Percentiles rank a stretch among this genome's conserved stretches.
These are phyloP conservation scores for Setaria viridis DNA, from an alignment of 202 grass and related monocot species.

Conservation along the genomic window DNA sequence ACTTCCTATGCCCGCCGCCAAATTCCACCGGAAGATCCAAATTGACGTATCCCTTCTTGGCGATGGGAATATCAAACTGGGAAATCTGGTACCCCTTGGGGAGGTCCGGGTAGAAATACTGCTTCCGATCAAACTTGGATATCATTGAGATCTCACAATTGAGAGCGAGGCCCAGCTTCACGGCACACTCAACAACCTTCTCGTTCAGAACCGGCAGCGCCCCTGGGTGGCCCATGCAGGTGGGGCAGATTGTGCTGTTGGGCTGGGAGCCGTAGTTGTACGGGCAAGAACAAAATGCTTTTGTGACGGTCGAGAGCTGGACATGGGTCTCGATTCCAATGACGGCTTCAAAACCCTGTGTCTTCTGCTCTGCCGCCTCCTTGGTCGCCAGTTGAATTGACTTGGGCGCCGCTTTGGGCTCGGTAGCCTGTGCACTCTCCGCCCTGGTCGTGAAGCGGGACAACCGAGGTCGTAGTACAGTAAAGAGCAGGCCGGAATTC, in stretches of 20 bases:
- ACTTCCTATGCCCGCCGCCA: conserved; percentile 81
- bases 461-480: conserved; percentile 26
- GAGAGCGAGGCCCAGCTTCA: conserved; percentile 85
- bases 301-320: conserved; percentile 75
- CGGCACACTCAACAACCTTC: conserved; percentile 78
- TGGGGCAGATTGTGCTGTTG: conserved; percentile 81
- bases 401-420: conserved; percentile 42
- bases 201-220: conserved; percentile 79
- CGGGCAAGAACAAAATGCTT: conserved; percentile 87
- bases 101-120: conserved; percentile 98
- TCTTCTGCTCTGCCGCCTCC: conserved; percentile 58
- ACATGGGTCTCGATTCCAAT: conserved; percentile 99
- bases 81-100: conserved; percentile 98
- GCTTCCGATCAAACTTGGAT: conserved; percentile 99
- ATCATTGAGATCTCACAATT: conserved; percentile 73
- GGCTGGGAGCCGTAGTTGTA: conserved; percentile 78
- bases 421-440: conserved; percentile 43
- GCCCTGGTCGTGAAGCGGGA: conserved; percentile 43
- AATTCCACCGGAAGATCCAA: conserved; percentile 91
- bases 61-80: conserved; percentile 96
- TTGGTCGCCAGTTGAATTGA: conserved; percentile 61
- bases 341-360: conserved; percentile 74
- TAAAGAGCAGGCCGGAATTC: conserved; percentile 40
- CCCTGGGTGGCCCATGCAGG: conserved; percentile 90
- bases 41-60: conserved; percentile 73